Evolutionary conservation across 2,329 filamentous ascomycete species (phyloP).

Genomic region (Xylaria sp.): DNA sequence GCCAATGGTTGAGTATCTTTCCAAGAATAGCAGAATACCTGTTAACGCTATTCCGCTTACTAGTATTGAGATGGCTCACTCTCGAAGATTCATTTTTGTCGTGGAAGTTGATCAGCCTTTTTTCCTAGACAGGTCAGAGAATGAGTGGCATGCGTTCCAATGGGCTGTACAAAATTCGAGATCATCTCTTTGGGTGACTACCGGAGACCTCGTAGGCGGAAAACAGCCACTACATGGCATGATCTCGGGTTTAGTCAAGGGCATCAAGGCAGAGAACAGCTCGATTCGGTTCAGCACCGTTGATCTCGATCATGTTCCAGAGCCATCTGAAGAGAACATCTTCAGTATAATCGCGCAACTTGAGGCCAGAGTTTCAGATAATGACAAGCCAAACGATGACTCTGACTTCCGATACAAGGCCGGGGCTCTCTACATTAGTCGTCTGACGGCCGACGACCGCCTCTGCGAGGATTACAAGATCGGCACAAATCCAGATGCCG

Average conservation of each 20-base stretch:
- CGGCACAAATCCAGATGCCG: neutral
- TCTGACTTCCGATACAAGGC: conserved; percentile 20
- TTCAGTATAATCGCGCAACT: conserved; percentile 11
- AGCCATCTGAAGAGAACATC: neutral
- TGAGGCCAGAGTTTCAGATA: conserved; percentile 5
- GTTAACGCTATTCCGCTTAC: conserved; percentile 1
- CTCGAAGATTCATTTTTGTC: conserved; percentile 22
- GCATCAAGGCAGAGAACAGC: conserved; percentile 17
- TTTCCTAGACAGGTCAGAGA: conserved; percentile 2
- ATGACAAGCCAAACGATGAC: neutral
- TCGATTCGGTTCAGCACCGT: conserved; percentile 13
- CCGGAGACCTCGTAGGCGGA: conserved; percentile 13
- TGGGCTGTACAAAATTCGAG: conserved; percentile 1
- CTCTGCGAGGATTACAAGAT: conserved; percentile 5
- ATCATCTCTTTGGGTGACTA: conserved; percentile 16
- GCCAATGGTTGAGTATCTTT: neutral
- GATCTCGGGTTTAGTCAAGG: conserved; percentile 18
- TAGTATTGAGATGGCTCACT: neutral
- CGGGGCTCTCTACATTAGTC: conserved; percentile 22
- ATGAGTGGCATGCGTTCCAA: conserved; percentile 18
- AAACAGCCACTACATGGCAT: conserved; percentile 15
- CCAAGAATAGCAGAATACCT: neutral
- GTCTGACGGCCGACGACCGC: conserved; percentile 7
- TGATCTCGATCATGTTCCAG: conserved; percentile 12
- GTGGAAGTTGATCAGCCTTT: conserved; percentile 5